phyloP scores from a whole-genome alignment of 371 early-diverging fungal species.

The Mucor mucedo region DNA sequence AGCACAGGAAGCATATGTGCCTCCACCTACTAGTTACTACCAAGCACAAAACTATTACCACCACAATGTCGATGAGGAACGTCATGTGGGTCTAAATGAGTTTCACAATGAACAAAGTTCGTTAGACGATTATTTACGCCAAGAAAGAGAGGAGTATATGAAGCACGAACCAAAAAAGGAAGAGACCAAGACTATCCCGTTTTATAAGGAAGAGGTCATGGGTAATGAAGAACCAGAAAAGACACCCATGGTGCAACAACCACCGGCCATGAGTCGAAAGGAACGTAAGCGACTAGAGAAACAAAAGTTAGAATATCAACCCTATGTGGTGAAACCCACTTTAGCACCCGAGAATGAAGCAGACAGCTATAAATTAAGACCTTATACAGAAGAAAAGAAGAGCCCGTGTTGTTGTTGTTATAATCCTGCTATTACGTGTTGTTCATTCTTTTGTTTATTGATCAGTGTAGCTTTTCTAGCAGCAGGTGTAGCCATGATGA shows the following conservation, averaged over 20 bases:
- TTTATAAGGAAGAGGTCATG: constrained; percentile 1
- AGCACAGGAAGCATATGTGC: constrained; percentile 6
- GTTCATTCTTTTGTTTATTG: constrained; percentile 34
- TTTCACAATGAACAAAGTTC: constrained; percentile 3
- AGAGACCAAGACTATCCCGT: not conserved
- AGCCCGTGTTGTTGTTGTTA: constrained; percentile 31
- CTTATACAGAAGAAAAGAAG: not conserved
- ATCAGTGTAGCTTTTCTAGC: constrained; percentile 30
- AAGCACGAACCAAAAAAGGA: constrained; percentile 2
- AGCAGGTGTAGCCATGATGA: constrained; percentile 37
- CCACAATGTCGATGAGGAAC: constrained; percentile 7
- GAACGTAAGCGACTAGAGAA: constrained; percentile 15
- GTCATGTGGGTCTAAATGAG: not conserved
- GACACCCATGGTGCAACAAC: constrained; percentile 7
- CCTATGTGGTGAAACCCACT: constrained; percentile 22
- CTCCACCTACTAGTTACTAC: constrained; percentile 6
- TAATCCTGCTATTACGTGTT: constrained; percentile 39
- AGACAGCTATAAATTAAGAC: constrained; percentile 16
- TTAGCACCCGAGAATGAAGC: constrained; percentile 28
- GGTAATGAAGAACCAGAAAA: constrained; percentile 10
- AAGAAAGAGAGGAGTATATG: constrained; percentile 29
- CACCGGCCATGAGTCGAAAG: not conserved
- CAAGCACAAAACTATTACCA: not conserved
- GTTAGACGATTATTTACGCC: constrained; percentile 17
- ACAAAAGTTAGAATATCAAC: constrained; percentile 4